Evolutionary conservation across 2,329 filamentous ascomycete species (phyloP).

Genomic region (Diaporthe eres): DNA sequence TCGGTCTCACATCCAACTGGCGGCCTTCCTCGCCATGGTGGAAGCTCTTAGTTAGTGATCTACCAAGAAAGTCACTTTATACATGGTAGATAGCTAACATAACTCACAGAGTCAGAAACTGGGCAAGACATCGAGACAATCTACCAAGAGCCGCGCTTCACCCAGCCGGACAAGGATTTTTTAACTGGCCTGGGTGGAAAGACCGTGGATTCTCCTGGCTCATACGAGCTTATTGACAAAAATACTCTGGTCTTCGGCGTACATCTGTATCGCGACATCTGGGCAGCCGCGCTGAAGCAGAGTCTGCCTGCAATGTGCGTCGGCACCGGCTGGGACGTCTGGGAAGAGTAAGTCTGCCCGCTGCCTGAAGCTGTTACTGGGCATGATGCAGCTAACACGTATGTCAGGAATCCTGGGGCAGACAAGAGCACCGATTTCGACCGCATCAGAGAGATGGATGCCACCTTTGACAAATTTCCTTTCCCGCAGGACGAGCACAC

Average conservation of each 20-base stretch:
- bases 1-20: constrained; percentile 65
- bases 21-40: constrained; percentile 65
- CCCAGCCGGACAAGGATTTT: constrained; percentile 63
- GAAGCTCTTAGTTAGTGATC: constrained; percentile 56
- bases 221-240: constrained; percentile 63
- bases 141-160: constrained; percentile 70
- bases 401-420: background rate
- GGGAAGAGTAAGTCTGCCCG: constrained; percentile 60
- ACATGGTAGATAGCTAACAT: background rate
- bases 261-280: constrained; percentile 70
- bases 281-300: constrained; percentile 62
- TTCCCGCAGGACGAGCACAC: constrained; percentile 58
- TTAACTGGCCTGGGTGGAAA: constrained; percentile 68
- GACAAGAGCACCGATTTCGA: constrained; percentile 47
- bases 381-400: background rate
- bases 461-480: constrained; percentile 47
- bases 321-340: constrained; percentile 67
- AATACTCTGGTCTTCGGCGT: constrained; percentile 72
- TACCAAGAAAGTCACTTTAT: too few species aligned
- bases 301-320: constrained; percentile 68
- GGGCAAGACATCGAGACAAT: constrained; percentile 57
- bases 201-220: constrained; percentile 65
- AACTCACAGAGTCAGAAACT: constrained; percentile 44
- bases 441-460: constrained; percentile 52
- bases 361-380: background rate